A percentile compares a stretch with the other conserved stretches of the same genome.
Conservation (phyloP, 768 basidiomycete species). For the Mycena alexandri region DNA sequence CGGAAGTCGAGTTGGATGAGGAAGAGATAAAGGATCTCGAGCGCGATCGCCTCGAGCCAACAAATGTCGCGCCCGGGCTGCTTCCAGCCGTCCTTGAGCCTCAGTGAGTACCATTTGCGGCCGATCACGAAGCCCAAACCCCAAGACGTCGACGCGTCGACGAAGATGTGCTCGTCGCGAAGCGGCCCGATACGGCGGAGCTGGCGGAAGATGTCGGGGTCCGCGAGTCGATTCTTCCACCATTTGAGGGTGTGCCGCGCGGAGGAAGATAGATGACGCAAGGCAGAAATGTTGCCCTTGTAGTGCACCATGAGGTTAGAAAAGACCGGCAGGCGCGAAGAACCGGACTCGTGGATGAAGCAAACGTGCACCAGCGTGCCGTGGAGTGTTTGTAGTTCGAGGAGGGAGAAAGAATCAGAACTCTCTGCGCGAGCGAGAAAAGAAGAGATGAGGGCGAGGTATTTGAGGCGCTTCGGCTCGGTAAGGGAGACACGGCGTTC, state of each 20-base stretch:
- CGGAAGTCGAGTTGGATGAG: not conserved
- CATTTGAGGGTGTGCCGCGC: constrained; percentile 47
- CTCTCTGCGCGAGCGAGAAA: constrained; percentile 1
- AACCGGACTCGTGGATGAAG: constrained; percentile 45
- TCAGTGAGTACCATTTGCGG: not conserved
- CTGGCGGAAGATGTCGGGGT: constrained; percentile 20
- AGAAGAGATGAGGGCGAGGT: constrained; percentile 36
- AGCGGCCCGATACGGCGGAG: constrained; percentile 28
- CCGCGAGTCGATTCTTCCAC: constrained; percentile 44
- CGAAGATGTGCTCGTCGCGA: constrained; percentile 41
- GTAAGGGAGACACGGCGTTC: constrained; percentile 41
- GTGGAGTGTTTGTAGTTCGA: constrained; percentile 39
- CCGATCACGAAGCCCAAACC: not conserved
- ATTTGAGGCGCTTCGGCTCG: constrained; percentile 44
- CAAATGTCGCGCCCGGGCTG: not conserved
- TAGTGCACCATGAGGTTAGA: constrained; percentile 43
- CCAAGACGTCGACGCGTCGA: constrained; percentile 51
- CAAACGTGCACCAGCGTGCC: constrained; percentile 49
- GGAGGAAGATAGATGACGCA: constrained; percentile 37
- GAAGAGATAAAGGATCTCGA: not conserved
- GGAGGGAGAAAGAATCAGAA: constrained; percentile 20
- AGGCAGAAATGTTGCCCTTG: constrained; percentile 25
- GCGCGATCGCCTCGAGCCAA: not conserved
- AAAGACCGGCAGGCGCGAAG: constrained; percentile 43
- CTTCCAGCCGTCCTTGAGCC: not conserved